Percentiles rank a stretch among this genome's conserved stretches.
phyloP scores from a whole-genome alignment of 805 yeast species.

The Saccharomycopsis capsularis region DNA sequence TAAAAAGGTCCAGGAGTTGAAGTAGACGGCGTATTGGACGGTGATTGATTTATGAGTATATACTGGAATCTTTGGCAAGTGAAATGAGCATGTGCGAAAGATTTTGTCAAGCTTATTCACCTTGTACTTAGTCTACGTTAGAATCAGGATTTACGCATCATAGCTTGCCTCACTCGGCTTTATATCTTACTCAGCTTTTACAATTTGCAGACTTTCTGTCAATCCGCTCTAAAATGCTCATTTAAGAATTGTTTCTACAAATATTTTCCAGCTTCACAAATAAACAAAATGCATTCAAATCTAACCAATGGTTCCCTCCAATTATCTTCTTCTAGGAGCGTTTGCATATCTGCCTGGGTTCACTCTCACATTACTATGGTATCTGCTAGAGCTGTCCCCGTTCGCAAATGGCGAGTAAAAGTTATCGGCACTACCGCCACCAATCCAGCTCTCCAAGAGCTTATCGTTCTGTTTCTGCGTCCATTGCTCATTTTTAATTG shows the following conservation, averaged over 20 bases:
- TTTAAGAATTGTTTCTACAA: no score
- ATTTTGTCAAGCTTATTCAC: no score
- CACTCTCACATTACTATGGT: constrained; percentile 63
- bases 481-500: constrained; percentile 84
- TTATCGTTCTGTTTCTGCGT: constrained; percentile 80
- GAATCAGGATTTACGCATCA: no score
- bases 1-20: constrained; percentile 30
- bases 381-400: constrained; percentile 38
- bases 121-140: no score
- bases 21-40: no score
- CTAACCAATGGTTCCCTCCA: constrained; percentile 30
- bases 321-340: constrained; percentile 44
- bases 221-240: no score
- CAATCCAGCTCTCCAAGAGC: constrained; percentile 79
- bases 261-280: not conserved
- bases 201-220: no score
- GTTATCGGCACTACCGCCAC: constrained; percentile 85
- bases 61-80: no score
- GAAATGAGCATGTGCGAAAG: no score
- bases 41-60: no score
- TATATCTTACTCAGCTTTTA: no score
- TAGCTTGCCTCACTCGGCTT: no score
- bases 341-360: constrained; percentile 83
- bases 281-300: constrained; percentile 25
- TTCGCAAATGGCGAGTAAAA: constrained; percentile 81